These are phyloP conservation scores for Leucoagaricus sp. DNA, from an alignment of 1,284 basidiomycete species.

Conservation along the genomic window DNA sequence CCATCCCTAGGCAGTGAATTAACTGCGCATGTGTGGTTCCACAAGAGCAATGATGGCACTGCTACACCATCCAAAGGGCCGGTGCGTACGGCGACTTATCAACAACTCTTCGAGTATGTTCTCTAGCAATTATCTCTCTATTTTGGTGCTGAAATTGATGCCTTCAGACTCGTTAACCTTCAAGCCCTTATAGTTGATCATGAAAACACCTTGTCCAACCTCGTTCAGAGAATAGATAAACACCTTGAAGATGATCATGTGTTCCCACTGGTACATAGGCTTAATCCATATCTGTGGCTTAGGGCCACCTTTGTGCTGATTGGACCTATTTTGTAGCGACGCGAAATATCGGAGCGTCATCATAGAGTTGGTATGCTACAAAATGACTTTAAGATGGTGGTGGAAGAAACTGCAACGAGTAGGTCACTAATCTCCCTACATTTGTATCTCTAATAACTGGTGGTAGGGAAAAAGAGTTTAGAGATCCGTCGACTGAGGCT, in stretches of 20 bases:
- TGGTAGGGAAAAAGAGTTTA: constrained; percentile 45
- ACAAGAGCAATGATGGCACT: constrained; percentile 16
- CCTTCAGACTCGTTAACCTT: constrained; percentile 63
- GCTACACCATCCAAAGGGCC: constrained; percentile 20
- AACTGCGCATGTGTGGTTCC: constrained; percentile 1
- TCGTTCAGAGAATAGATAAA: constrained; percentile 56
- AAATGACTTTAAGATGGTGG: constrained; percentile 39
- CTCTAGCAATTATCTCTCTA: constrained; percentile 7
- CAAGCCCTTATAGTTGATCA: constrained; percentile 72
- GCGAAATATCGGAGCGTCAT: constrained; percentile 64
- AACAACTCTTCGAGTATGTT: constrained; percentile 69
- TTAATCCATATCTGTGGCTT: constrained; percentile 11
- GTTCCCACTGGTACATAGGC: constrained; percentile 45
- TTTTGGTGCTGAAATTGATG: constrained; percentile 14
- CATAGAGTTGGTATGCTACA: constrained; percentile 50
- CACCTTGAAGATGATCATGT: constrained; percentile 46
- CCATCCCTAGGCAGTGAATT: constrained; percentile 8
- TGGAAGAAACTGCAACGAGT: constrained; percentile 49
- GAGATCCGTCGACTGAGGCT: constrained; percentile 45
- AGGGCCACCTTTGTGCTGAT: constrained; percentile 7
- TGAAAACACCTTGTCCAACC: constrained; percentile 55
- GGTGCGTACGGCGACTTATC: constrained; percentile 52
- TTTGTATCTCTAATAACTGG: background rate
- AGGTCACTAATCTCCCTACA: constrained; percentile 27
- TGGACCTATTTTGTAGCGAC: constrained; percentile 41